Conservation (phyloP, 805 yeast species). For the Spencermartinsiella europaea region DNA sequence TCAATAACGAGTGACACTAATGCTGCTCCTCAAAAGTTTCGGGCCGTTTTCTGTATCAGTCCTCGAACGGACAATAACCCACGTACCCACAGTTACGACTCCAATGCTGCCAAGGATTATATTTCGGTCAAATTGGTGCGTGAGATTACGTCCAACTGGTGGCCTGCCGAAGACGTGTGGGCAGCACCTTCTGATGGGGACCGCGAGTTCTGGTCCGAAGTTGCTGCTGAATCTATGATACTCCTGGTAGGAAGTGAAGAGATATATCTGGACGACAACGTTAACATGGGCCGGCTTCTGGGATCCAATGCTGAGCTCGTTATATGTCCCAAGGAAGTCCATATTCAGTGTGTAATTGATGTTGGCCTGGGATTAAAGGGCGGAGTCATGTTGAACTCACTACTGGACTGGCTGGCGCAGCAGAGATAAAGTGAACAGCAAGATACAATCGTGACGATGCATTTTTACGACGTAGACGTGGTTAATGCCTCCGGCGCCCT, state of each 20-base stretch:
- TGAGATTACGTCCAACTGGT: neutral
- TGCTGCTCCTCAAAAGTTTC: neutral
- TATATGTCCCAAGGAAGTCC: neutral
- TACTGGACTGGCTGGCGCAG: conserved; percentile 1
- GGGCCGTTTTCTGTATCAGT: neutral
- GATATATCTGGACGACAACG: neutral
- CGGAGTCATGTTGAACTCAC: neutral
- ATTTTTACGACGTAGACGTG: no score
- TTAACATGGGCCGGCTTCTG: neutral
- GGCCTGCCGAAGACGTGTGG: neutral
- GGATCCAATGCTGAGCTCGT: neutral
- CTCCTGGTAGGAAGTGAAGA: neutral
- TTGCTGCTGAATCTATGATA: neutral
- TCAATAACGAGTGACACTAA: no score
- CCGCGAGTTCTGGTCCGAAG: neutral
- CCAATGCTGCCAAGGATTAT: neutral
- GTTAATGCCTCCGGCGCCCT: no score
- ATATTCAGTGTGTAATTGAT: neutral
- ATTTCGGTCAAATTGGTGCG: neutral
- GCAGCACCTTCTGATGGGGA: neutral
- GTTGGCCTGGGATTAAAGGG: neutral
- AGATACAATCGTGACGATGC: no score
- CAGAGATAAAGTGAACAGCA: no score
- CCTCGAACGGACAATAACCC: neutral
- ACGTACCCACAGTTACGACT: neutral